A percentile compares a stretch with the other conserved stretches of the same genome.
Evolutionary conservation across 2,329 filamentous ascomycete genomes (phyloP).

Genomic region (Cladophialophora exuberans): DNA sequence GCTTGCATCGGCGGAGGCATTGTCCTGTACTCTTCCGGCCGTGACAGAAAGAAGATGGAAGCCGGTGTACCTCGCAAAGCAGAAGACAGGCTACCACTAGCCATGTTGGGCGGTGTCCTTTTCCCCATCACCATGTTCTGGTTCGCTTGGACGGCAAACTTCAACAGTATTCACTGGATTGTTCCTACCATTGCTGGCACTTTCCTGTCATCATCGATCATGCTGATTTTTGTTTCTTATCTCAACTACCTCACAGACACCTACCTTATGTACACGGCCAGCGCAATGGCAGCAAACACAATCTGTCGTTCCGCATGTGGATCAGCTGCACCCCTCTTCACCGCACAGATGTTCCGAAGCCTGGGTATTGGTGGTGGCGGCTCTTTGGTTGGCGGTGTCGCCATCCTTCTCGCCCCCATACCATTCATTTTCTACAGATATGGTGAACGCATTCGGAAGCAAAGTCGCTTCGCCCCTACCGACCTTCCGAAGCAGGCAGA

Average conservation of each 20-base stretch:
- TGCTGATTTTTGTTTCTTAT: constrained; percentile 46
- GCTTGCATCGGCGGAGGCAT: constrained; percentile 46
- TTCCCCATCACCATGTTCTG: constrained; percentile 63
- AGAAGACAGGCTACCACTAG: constrained; percentile 53
- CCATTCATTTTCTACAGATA: constrained; percentile 51
- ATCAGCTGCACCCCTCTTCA: constrained; percentile 54
- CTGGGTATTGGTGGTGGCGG: constrained; percentile 54
- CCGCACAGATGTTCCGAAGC: constrained; percentile 48
- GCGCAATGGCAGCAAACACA: constrained; percentile 50
- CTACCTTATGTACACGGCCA: constrained; percentile 49
- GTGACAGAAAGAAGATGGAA: constrained; percentile 24
- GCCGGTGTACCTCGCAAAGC: constrained; percentile 23
- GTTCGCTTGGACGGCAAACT: constrained; percentile 63
- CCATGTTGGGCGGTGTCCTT: constrained; percentile 53
- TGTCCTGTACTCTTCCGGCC: constrained; percentile 31
- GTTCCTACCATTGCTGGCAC: constrained; percentile 51
- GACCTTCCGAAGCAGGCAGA: neutral
- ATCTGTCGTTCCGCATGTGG: constrained; percentile 52
- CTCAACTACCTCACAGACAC: constrained; percentile 50
- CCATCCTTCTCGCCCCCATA: constrained; percentile 48
- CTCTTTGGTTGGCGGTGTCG: constrained; percentile 50
- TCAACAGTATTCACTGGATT: constrained; percentile 49
- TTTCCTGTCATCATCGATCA: constrained; percentile 46
- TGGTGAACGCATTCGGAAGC: constrained; percentile 43
- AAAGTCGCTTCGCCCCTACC: constrained; percentile 53